Evolutionary conservation across 2,329 filamentous ascomycete species (phyloP).

Genomic region (Mycosphaerella sp.): DNA sequence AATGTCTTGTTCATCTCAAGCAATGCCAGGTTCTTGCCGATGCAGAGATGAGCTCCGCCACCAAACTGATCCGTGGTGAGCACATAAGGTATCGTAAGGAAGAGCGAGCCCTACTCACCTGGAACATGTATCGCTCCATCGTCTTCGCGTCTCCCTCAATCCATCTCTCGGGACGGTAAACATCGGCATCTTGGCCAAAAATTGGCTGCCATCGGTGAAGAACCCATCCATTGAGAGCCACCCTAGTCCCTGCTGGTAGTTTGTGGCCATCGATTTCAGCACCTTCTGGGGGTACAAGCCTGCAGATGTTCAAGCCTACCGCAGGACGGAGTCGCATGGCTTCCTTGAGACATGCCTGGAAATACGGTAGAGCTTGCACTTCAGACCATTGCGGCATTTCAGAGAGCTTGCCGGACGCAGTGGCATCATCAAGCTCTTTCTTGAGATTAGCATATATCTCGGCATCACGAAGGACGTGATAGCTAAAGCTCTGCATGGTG

Average conservation of each 20-base stretch:
- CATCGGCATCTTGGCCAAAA: slow-evolving; percentile 14
- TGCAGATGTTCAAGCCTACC: slow-evolving; percentile 51
- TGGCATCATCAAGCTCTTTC: slow-evolving; percentile 34
- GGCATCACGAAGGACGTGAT: slow-evolving; percentile 44
- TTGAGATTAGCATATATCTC: slow-evolving; percentile 46
- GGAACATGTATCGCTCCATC: slow-evolving; percentile 54
- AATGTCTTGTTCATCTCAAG: slow-evolving; percentile 30
- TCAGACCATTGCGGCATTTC: slow-evolving; percentile 34
- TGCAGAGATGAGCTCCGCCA: slow-evolving; percentile 25
- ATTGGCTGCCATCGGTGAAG: slow-evolving; percentile 42
- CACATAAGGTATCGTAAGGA: not conserved
- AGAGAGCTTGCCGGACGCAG: slow-evolving; percentile 20
- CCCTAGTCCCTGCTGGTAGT: slow-evolving; percentile 48
- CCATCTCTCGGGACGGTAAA: slow-evolving; percentile 22
- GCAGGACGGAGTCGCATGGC: slow-evolving; percentile 52
- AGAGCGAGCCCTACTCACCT: slow-evolving; percentile 37
- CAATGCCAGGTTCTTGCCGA: slow-evolving; percentile 27
- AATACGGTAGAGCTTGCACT: slow-evolving; percentile 47
- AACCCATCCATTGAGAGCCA: slow-evolving; percentile 53
- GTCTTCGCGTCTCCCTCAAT: slow-evolving; percentile 34
- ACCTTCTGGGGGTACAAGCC: slow-evolving; percentile 48
- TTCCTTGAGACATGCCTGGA: slow-evolving; percentile 54
- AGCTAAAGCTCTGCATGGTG: slow-evolving; percentile 54
- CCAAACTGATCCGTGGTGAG: slow-evolving; percentile 21
- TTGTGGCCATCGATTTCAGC: slow-evolving; percentile 48